Base-by-base conservation (phyloP, 306 rosid genomes). In the Cucumis hystrix region DNA sequence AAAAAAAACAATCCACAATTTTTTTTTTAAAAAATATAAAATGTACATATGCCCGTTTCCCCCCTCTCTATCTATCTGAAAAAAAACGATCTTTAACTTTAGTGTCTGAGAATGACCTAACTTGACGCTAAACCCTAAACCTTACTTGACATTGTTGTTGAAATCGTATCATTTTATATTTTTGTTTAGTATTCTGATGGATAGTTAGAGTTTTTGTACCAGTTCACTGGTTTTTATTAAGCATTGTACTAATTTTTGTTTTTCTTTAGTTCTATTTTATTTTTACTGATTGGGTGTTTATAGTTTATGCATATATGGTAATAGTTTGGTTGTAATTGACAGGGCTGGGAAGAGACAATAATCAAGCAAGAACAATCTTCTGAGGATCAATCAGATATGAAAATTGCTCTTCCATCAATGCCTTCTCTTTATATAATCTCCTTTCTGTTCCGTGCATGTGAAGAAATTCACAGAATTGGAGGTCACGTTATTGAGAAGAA, bases 311-410 rank as follows among this genome's bases (percentile, higher is more conserved):
- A 33, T 16, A 33, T 23, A 45, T 70, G 49, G 77, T 52, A 17
- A 73, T 45, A 77, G 21, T 49, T 77, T 73, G 4, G 14, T 79
- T 25, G 33, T 56, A 18, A 47, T 76, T 73, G 49, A 71, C 89
- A 95, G 99, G 99, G 99, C 77, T 95, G 99, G 99, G 98, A 95
- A 84, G 96, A 92, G 88, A 89, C 85, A 0, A 71, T 92, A 35
- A 89, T 92, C 85, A 92, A 89, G 91, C 98, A 95, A 87, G 97
- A 89, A 64, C 93, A 88, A 79, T 83, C 92, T 75, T 88, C 86
- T 39, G 98, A 92, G 79, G 81, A 75, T 69, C 97, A 86, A 81
- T 85, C 90, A 0, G 98, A 92, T 75, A 88, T 95, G 89, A 95
- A 86, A 86, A 92, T 95, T 80, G 90, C 93, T 77, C 99, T 95